phyloP scores from a whole-genome alignment of 495 filamentous ascomycete genomes.

The Aspergillus mulundensis region DNA sequence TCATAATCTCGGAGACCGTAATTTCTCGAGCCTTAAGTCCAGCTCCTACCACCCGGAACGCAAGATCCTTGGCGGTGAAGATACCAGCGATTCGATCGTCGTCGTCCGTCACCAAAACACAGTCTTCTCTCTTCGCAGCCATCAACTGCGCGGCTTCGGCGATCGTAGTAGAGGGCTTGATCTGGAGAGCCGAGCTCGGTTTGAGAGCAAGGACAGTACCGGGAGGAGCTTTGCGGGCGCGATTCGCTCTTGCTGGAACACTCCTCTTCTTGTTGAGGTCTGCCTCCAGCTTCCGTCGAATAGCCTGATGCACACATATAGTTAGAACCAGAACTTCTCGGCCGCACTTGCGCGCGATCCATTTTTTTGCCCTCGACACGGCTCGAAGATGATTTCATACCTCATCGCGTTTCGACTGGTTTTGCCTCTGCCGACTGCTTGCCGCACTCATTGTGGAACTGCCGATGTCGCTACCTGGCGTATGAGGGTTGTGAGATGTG shows the following conservation, averaged over 20 bases:
- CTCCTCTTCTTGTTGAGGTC: slow-evolving; percentile 98
- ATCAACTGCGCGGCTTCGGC: slow-evolving; percentile 97
- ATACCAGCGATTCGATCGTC: slow-evolving; percentile 97
- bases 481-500: slow-evolving; percentile 64
- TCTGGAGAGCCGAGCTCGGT: slow-evolving; percentile 92
- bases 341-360: background rate
- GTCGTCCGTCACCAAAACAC: slow-evolving; percentile 97
- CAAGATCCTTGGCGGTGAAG: slow-evolving; percentile 98
- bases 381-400: slow-evolving; percentile 46
- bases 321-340: background rate
- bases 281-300: slow-evolving; percentile 91
- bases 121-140: slow-evolving; percentile 98
- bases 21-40: slow-evolving; percentile 88
- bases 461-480: slow-evolving; percentile 39
- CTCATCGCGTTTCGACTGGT: slow-evolving; percentile 97
- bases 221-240: slow-evolving; percentile 88
- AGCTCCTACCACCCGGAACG: slow-evolving; percentile 90
- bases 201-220: slow-evolving; percentile 93
- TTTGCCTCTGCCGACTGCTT: slow-evolving; percentile 82
- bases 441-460: slow-evolving; percentile 60
- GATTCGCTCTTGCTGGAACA: slow-evolving; percentile 66
- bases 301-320: slow-evolving; percentile 58
- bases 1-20: slow-evolving; percentile 98
- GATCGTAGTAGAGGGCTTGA: slow-evolving; percentile 92
- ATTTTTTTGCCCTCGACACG: background rate